Percentiles rank a stretch among this genome's conserved stretches.
Evolutionary conservation across 2,329 filamentous ascomycete species (phyloP).

Genomic region (Aspergillus awamori): DNA sequence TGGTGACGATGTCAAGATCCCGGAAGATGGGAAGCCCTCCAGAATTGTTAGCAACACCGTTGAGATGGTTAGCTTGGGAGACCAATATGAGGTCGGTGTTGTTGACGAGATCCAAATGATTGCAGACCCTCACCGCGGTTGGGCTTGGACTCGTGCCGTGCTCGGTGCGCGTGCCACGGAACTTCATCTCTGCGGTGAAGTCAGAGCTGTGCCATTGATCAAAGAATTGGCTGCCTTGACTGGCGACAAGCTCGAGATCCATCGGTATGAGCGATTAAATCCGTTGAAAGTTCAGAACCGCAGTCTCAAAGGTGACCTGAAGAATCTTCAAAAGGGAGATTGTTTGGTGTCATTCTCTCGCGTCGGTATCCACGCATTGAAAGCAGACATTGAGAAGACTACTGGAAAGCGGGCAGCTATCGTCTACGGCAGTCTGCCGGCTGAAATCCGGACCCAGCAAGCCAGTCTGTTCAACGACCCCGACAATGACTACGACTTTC

Average conservation of each 20-base stretch:
- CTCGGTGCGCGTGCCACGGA: constrained; percentile 85
- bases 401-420: constrained; percentile 85
- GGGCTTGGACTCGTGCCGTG: constrained; percentile 91
- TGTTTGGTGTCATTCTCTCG: constrained; percentile 87
- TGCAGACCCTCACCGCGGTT: constrained; percentile 74
- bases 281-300: constrained; percentile 67
- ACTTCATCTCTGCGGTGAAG: constrained; percentile 90
- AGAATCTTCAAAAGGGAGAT: constrained; percentile 79
- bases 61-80: constrained; percentile 73
- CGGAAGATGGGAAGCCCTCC: constrained; percentile 57
- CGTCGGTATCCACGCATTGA: constrained; percentile 77
- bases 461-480: constrained; percentile 93
- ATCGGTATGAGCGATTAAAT: constrained; percentile 81
- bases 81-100: constrained; percentile 79
- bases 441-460: constrained; percentile 89
- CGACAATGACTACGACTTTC: constrained; percentile 89
- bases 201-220: constrained; percentile 77
- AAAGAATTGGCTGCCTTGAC: constrained; percentile 73
- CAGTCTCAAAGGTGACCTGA: constrained; percentile 67
- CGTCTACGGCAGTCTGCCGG: constrained; percentile 88
- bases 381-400: constrained; percentile 71
- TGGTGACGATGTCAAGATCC: constrained; percentile 81
- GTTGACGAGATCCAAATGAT: constrained; percentile 99
- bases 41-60: constrained; percentile 83
- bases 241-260: constrained; percentile 80